Evolutionary conservation across 1,139 yeast species (phyloP).

Genomic region (Pichia terricola): DNA sequence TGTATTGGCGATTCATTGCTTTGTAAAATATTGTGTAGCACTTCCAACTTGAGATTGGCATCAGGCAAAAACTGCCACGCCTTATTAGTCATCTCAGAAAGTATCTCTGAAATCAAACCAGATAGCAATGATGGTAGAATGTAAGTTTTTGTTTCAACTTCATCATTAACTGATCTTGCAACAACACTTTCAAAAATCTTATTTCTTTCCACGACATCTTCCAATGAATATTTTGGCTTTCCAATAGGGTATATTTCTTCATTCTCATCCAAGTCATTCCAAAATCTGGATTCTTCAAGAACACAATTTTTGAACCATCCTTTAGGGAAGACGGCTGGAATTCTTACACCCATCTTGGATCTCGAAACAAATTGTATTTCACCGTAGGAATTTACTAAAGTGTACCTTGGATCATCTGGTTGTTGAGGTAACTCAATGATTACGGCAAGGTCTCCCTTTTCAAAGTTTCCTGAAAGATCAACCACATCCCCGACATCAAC

Average conservation of each 20-base stretch:
- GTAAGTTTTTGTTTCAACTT: conserved; percentile 17
- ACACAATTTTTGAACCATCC: conserved; percentile 26
- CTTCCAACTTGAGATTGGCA: conserved; percentile 35
- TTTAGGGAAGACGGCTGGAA: conserved; percentile 45
- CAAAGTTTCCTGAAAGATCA: conserved; percentile 27
- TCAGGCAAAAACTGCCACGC: conserved; percentile 25
- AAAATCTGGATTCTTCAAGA: conserved; percentile 21
- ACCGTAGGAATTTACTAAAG: conserved; percentile 49
- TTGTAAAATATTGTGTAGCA: conserved; percentile 47
- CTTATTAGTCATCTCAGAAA: conserved; percentile 17
- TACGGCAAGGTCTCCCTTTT: conserved; percentile 31
- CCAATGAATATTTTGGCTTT: conserved; percentile 24
- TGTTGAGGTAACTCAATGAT: conserved; percentile 34
- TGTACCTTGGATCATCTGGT: conserved; percentile 38
- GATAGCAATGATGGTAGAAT: conserved; percentile 24
- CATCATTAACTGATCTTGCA: conserved; percentile 14
- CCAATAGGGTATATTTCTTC: conserved; percentile 20
- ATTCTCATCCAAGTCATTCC: conserved; percentile 10
- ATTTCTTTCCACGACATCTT: conserved; percentile 21
- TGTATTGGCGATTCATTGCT: conserved; percentile 40
- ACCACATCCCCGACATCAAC: conserved; percentile 38
- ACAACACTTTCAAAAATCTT: conserved; percentile 22
- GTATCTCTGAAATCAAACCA: conserved; percentile 20
- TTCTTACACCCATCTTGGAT: conserved; percentile 37
- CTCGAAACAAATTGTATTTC: conserved; percentile 41